phyloP scores from a whole-genome alignment of 306 rosid species.

The Spatholobus suberectus region DNA sequence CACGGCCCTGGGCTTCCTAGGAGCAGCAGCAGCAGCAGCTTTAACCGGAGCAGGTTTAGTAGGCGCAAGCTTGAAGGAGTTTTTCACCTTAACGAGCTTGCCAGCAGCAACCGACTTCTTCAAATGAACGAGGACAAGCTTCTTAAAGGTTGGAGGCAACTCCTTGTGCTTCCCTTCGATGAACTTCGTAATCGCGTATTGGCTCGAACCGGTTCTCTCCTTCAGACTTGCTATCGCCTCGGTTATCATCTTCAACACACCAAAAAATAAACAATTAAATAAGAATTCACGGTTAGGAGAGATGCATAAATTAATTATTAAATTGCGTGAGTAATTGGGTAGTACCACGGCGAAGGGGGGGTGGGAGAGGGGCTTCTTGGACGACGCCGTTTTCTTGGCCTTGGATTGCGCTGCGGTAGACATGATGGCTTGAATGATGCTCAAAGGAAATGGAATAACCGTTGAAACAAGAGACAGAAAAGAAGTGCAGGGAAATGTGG shows the following conservation, averaged over 20 bases:
- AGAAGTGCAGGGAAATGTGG: not conserved
- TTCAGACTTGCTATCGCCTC: conserved; percentile 75
- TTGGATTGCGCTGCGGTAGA: conserved; percentile 20
- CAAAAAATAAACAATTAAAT: not conserved
- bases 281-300: not conserved
- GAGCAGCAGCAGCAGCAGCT: conserved; percentile 23
- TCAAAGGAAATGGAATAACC: not conserved
- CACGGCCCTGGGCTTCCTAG: conserved; percentile 50
- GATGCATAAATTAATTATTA: not conserved
- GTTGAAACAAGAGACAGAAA: not conserved
- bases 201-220: conserved; percentile 93
- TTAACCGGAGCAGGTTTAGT: not conserved
- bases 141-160: conserved; percentile 66
- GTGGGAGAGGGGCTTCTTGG: conserved; percentile 50
- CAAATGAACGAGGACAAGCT: conserved; percentile 69
- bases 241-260: conserved; percentile 65
- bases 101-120: conserved; percentile 78
- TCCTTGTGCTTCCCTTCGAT: conserved; percentile 81
- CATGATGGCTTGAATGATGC: conserved; percentile 29
- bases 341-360: conserved; percentile 83
- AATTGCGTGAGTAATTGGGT: not conserved
- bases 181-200: conserved; percentile 79
- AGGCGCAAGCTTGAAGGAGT: conserved; percentile 67
- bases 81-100: conserved; percentile 73
- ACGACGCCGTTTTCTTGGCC: conserved; percentile 35